Base-by-base conservation (phyloP, 163 green algal species). In the Smithsoniella earleae region DNA sequence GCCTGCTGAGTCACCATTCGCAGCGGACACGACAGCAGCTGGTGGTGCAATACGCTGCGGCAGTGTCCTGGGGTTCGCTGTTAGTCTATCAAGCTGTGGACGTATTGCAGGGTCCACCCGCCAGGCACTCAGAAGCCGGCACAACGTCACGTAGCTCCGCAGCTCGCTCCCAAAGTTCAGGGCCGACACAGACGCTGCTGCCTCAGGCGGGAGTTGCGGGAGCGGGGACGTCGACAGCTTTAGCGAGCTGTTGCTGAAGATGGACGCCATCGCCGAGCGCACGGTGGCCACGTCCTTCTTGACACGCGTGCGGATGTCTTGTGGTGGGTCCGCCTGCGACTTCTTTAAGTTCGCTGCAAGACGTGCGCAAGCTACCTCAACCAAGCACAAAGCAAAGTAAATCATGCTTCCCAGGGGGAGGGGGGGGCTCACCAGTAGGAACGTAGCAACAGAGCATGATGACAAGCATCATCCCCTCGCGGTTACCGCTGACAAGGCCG, bases 171-270 rank as follows among this genome's bases (percentile, higher is more conserved):
- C 58, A 33, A 45, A 69, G 58, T 69, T 69, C 30, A 69, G 58
- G 27, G 31, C 27, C n/a, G 58, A 30, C 27, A 69, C 58, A 16
- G 58, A 30, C 27, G 16, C 25, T n/a, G 58, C 58, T 30, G 31
- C 58, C 25, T 69, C 58, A 16, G 58, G 22, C 16, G 58, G n/a
- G 5, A 69, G 58, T 16, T 30, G 40, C n/a, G 58, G 58, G 30
- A 69, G 87, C 3, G 84, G 92, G 33, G 83, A 87, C 74, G 77
- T 92, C 34, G 93, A 91, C 82, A 89, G 82, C 77, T 94, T 95
- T 78, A 88, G 87, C 4, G 88, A 93, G 83, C 82, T 94, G 45
- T 76, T 94, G 30, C 82, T 83, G 65, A 88, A 95, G 40, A 49
- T 49, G n/a, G 20, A 13, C 58, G 5, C 4, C n/a, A 34, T 3